These are phyloP conservation scores for Coemansia pectinata DNA, from an alignment of 192 early-diverging fungal genomes.

Conservation along the genomic window DNA sequence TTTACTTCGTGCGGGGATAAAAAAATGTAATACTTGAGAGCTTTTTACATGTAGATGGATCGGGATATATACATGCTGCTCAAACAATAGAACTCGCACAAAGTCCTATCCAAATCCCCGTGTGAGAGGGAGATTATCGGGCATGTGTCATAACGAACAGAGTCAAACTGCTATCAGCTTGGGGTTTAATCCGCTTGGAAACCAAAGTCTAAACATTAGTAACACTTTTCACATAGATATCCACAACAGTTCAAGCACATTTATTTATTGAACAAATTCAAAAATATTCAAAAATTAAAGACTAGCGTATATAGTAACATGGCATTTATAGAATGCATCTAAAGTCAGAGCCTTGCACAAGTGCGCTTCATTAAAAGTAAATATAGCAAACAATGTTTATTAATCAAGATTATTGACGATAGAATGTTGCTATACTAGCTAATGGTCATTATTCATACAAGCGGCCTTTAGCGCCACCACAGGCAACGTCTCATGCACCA, in stretches of 20 bases:
- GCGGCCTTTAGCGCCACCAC: neutral
- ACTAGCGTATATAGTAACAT: neutral
- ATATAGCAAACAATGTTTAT: neutral
- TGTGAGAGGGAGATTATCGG: neutral
- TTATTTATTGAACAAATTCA: neutral
- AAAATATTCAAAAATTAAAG: neutral
- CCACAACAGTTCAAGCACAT: neutral
- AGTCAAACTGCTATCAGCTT: neutral
- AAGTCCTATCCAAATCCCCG: neutral
- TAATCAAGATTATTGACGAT: neutral
- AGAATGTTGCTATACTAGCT: neutral
- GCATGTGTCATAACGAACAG: neutral
- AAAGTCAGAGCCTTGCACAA: too few relatives aligned
- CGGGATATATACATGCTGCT: neutral
- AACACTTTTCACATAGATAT: neutral
- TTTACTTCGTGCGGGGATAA: neutral
- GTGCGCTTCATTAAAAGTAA: neutral
- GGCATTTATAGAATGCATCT: neutral
- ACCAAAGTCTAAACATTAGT: neutral
- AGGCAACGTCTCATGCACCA: slow-evolving; percentile 15
- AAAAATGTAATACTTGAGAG: neutral
- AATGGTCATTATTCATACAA: neutral
- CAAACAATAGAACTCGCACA: neutral
- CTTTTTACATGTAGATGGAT: neutral
- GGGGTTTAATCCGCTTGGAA: neutral